A percentile compares a stretch with the other conserved stretches of the same genome.
phyloP scores from a whole-genome alignment of 2,329 filamentous ascomycete genomes.

The Plectosphaerella sp. region DNA sequence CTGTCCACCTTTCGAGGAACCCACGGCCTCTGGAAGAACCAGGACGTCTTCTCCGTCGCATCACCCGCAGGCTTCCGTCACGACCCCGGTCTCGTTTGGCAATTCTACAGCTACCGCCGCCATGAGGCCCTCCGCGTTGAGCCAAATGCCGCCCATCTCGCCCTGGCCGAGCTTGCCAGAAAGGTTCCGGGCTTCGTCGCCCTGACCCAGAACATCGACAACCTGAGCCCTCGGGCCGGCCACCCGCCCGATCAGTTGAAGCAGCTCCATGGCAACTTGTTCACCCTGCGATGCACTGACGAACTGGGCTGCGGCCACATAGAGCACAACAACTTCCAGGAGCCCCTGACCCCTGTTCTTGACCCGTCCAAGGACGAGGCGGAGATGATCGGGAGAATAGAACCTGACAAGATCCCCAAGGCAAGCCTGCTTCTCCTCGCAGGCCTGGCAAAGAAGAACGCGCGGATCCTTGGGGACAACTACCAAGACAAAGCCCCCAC shows the following conservation, averaged over 20 bases:
- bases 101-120: slow-evolving; percentile 62
- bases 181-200: slow-evolving; percentile 51
- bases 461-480: slow-evolving; percentile 51
- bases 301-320: slow-evolving; percentile 51
- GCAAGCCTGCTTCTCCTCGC: slow-evolving; percentile 13
- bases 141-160: slow-evolving; percentile 61
- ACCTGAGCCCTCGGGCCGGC: slow-evolving; percentile 51
- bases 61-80: slow-evolving; percentile 56
- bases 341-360: slow-evolving; percentile 60
- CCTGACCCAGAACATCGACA: slow-evolving; percentile 63
- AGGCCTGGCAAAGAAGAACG: slow-evolving; percentile 30
- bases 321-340: slow-evolving; percentile 51
- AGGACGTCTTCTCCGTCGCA: slow-evolving; percentile 55
- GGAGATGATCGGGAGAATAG: slow-evolving; percentile 7
- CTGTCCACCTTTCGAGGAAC: slow-evolving; percentile 58
- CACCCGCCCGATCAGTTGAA: slow-evolving; percentile 54
- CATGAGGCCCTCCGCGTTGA: slow-evolving; percentile 59
- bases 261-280: slow-evolving; percentile 39
- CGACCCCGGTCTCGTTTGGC: slow-evolving; percentile 64
- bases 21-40: slow-evolving; percentile 60
- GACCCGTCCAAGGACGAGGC: slow-evolving; percentile 42
- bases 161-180: slow-evolving; percentile 56
- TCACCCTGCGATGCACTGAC: slow-evolving; percentile 26
- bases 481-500: slow-evolving; percentile 22
- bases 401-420: slow-evolving; percentile 6